Base-by-base conservation (phyloP, 495 filamentous ascomycete species). In the Tuber borchii region DNA sequence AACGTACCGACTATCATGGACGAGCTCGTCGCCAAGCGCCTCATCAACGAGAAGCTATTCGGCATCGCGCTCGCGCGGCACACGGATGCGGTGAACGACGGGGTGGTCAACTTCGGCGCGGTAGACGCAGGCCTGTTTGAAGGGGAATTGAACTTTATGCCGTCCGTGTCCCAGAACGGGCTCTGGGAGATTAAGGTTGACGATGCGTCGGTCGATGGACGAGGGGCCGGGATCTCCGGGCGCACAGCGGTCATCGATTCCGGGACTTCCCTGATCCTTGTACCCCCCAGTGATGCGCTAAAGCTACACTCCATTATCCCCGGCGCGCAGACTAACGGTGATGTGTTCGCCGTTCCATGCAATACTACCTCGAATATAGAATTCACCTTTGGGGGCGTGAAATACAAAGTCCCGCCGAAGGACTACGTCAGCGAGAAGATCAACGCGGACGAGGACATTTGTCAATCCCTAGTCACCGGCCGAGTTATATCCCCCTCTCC, bases 21-120 rank as follows among this genome's bases (percentile, higher is more conserved):
- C 48, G 80, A 85, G 40, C 85, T 95, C 37, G 85, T 84, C n/a
- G 77, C 87, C 5, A 84, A 88, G n/a, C 87, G 88, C 43, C 72
- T 87, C 4, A 85, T 96, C 70, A 77, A 87, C 14, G 84, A 87
- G 0, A 93, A 92, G 80, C 80, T 95, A 31, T 89, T 93, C 79
- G 89, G 89, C 48, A 84, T 96, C 73, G 88, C 88, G 73, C 83
- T 97, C 37, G 88, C 88, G 56, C 88, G 93, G 68, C 84, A 84
- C 61, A 84, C 86, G 9, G 92, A 94, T 80, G 86, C 88, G 4
- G 77, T 78, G 22, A 92, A 92, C 79, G 88, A 92, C 71, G 93
- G 93, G 4, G 90, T 92, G 74, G 86, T 95, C 78, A 93, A 89
- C 69, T 93, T 97, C 81, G 93, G 93, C 16, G 87, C 85, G 22